Base-by-base conservation (phyloP, 345 rosid genomes). In the Lepidium didymum region DNA sequence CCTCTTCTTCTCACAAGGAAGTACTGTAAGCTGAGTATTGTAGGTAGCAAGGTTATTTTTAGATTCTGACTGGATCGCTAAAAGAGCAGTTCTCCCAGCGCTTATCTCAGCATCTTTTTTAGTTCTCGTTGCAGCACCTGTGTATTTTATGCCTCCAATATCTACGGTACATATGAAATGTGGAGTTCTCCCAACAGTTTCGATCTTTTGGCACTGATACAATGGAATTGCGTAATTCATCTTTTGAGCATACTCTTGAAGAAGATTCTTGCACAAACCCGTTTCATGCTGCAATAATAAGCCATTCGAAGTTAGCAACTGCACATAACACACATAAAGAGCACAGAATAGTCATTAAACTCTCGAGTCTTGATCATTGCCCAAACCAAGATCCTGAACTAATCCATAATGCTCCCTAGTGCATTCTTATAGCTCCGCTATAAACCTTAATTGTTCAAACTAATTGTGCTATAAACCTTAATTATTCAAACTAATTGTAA, bases 211-310 rank as follows among this genome's bases (percentile, higher is more conserved):
- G 68, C 90, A 85, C 34, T 65, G 78, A 66, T 91, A 94, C 29
- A 81, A 0, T 6, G 97, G 97, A 68, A 86, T 89, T 2, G 97
- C 96, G 51, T 79, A 86, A 66, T 91, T 91, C 99, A 84, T 91
- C 82, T 89, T 94, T 70, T 91, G 97, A 7, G 97, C 99, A 69
- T 86, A 94, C 78, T 89, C 97, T 73, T 89, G 96, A 66, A 94
- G 89, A 49, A 94, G 81, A 71, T 89, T 91, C 78, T 94, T 91
- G 86, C 97, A 87, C 51, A 91, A 75, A 11, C 96, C 96, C 18
- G 85, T 87, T 77, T 89, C 96, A 18, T 85, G 89, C 99, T 94
- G 83, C 67, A 78, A 53, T 38, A 27, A 41, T 10, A 43, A 47
- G 47, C 44, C 63, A 71, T 44, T 69, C 62, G 52, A 49, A 10